Conservation (phyloP, 2,329 filamentous ascomycete genomes). For the Calonectria pseudoreteaudii region DNA sequence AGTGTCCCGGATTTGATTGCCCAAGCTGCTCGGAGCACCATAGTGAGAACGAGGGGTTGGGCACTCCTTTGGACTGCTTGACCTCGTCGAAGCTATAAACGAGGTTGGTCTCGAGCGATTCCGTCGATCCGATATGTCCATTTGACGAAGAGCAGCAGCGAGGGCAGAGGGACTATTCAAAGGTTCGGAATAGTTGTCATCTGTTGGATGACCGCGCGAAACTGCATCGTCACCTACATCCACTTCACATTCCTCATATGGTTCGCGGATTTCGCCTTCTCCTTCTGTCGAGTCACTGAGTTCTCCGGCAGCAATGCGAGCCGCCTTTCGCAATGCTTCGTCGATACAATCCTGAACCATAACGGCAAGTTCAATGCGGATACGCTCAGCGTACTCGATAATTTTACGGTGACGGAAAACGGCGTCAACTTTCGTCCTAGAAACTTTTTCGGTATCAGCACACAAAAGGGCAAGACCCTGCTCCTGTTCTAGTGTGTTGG, state of each 20-base stretch:
- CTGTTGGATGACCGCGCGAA: slow-evolving; percentile 25
- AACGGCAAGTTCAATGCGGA: slow-evolving; percentile 92
- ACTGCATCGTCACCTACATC: slow-evolving; percentile 44
- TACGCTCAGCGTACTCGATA: slow-evolving; percentile 95
- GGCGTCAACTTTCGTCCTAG: slow-evolving; percentile 90
- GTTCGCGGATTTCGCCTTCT: slow-evolving; percentile 56
- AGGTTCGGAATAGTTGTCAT: slow-evolving; percentile 35
- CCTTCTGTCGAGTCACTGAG: slow-evolving; percentile 81
- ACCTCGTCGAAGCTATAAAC: slow-evolving; percentile 78
- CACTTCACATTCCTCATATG: slow-evolving; percentile 49
- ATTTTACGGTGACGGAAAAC: slow-evolving; percentile 92
- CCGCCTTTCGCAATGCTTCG: slow-evolving; percentile 89
- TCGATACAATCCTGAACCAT: slow-evolving; percentile 96
- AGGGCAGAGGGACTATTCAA: slow-evolving; percentile 62
- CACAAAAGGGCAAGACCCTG: slow-evolving; percentile 90
- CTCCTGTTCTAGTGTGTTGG: slow-evolving; percentile 91
- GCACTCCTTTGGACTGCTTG: slow-evolving; percentile 90
- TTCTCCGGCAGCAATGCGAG: slow-evolving; percentile 86
- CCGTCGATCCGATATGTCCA: slow-evolving; percentile 46
- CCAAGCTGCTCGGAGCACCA: slow-evolving; percentile 66
- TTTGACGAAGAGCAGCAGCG: slow-evolving; percentile 63
- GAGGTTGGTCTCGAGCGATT: slow-evolving; percentile 62
- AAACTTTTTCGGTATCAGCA: slow-evolving; percentile 86
- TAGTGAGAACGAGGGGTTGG: slow-evolving; percentile 90
- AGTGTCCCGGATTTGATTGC: slow-evolving; percentile 67